Evolutionary conservation across 495 filamentous ascomycete species (phyloP).

Genomic region (Baudoinia panamericana): DNA sequence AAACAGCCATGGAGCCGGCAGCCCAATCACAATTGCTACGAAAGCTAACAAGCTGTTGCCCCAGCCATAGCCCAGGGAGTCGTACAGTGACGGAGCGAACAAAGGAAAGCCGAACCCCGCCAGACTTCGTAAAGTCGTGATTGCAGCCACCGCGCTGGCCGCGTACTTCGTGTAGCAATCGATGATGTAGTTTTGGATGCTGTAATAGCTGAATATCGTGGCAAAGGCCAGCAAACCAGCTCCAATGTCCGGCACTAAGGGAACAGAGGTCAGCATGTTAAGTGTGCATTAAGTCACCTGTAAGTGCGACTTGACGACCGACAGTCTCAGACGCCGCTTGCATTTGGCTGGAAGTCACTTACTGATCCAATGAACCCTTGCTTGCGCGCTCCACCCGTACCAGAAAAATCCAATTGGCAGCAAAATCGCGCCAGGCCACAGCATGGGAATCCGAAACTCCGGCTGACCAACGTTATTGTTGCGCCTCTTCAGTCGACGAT

Average conservation of each 20-base stretch:
- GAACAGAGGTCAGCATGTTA: slow-evolving; percentile 21
- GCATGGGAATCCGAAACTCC: slow-evolving; percentile 55
- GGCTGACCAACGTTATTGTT: slow-evolving; percentile 46
- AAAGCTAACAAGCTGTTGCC: slow-evolving; percentile 18
- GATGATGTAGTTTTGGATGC: slow-evolving; percentile 53
- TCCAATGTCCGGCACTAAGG: slow-evolving; percentile 41
- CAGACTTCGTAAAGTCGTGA: slow-evolving; percentile 46
- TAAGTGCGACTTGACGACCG: too few relatives aligned
- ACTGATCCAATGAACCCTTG: slow-evolving; percentile 53
- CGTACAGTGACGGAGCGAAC: slow-evolving; percentile 54
- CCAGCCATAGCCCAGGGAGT: slow-evolving; percentile 21
- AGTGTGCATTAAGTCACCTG: too few relatives aligned
- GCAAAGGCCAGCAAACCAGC: slow-evolving; percentile 42
- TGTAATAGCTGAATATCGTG: slow-evolving; percentile 46
- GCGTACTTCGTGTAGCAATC: slow-evolving; percentile 59
- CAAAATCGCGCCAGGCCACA: slow-evolving; percentile 42
- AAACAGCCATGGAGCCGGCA: slow-evolving; percentile 18
- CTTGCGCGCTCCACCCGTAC: slow-evolving; percentile 60
- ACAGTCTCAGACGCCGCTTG: too few relatives aligned
- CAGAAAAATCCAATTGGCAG: slow-evolving; percentile 53
- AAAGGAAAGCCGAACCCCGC: slow-evolving; percentile 62
- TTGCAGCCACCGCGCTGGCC: slow-evolving; percentile 53
- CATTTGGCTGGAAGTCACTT: too few relatives aligned
- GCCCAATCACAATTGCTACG: slow-evolving; percentile 17
- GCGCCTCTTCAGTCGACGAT: slow-evolving; percentile 43